These are phyloP conservation scores for Trichosporon sp. DNA, from an alignment of 1,284 basidiomycete species.

Conservation along the genomic window DNA sequence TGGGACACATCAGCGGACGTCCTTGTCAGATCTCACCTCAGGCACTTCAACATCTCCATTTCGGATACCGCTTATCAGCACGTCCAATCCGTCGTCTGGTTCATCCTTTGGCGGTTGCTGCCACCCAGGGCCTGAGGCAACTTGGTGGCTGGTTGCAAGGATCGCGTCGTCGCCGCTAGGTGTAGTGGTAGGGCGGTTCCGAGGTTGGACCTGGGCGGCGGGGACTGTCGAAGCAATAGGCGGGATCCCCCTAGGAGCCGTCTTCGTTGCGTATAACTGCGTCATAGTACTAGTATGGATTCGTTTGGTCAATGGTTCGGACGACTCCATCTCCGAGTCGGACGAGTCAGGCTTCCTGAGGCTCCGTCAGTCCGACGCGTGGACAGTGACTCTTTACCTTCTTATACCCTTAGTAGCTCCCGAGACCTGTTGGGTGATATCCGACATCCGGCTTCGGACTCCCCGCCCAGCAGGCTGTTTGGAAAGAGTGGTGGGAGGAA, in stretches of 20 bases:
- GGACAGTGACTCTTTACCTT: not conserved
- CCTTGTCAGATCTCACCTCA: not conserved
- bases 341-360: slow-evolving; percentile 23
- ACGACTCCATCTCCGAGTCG: slow-evolving; percentile 39
- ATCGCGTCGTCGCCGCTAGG: not conserved
- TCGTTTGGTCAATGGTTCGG: slow-evolving; percentile 4
- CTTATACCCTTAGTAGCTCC: slow-evolving; percentile 1
- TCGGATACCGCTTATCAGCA: slow-evolving; percentile 33
- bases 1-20: not conserved
- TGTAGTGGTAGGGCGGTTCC: not conserved
- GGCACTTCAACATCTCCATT: slow-evolving; percentile 21
- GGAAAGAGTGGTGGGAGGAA: slow-evolving; percentile 26
- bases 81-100: slow-evolving; percentile 34
- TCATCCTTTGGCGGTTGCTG: slow-evolving; percentile 8
- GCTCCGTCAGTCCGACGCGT: not conserved
- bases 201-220: not conserved
- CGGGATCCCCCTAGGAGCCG: not conserved
- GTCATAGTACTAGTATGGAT: not conserved
- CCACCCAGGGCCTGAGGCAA: slow-evolving; percentile 32
- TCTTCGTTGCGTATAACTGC: not conserved
- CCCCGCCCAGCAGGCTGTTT: slow-evolving; percentile 2
- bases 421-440: slow-evolving; percentile 26
- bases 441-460: slow-evolving; percentile 16
- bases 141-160: slow-evolving; percentile 27
- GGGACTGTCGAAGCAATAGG: not conserved